These are phyloP conservation scores for Viridothelium virens DNA, from an alignment of 495 filamentous ascomycete genomes.

Conservation along the genomic window DNA sequence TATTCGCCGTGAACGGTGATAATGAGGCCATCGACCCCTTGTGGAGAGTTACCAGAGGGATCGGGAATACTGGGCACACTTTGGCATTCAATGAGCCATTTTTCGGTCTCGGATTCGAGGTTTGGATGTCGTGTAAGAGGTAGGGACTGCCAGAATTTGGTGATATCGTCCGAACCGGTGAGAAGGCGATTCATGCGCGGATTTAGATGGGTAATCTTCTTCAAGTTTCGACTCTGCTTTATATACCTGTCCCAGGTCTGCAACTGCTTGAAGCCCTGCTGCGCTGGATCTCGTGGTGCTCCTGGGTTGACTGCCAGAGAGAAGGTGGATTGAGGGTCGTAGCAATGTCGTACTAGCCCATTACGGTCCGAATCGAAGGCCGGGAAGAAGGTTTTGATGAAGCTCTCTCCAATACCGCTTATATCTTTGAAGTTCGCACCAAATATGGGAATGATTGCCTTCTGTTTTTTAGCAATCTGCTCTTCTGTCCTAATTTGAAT, in stretches of 20 bases:
- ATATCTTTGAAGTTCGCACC: conserved; percentile 69
- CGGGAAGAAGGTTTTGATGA: conserved; percentile 65
- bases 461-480: conserved; percentile 43
- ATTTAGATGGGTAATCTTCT: conserved; percentile 52
- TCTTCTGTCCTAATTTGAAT: conserved; percentile 61
- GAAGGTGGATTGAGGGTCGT: conserved; percentile 71
- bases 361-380: conserved; percentile 67
- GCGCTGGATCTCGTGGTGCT: conserved; percentile 45
- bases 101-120: conserved; percentile 49
- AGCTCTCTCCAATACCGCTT: conserved; percentile 62
- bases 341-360: conserved; percentile 55
- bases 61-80: conserved; percentile 65
- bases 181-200: conserved; percentile 57
- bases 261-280: conserved; percentile 30
- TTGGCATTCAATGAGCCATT: conserved; percentile 79
- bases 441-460: conserved; percentile 52
- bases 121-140: conserved; percentile 71
- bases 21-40: conserved; percentile 67
- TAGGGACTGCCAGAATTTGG: conserved; percentile 56
- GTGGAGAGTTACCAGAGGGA: conserved; percentile 52
- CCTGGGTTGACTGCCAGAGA: conserved; percentile 64
- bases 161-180: conserved; percentile 58
- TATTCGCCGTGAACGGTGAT: conserved; percentile 78
- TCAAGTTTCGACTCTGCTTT: conserved; percentile 72
- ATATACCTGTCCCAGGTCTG: conserved; percentile 65